Percentiles rank a stretch among this genome's conserved stretches.
These are phyloP conservation scores for Talaromyces pinophilus DNA, from an alignment of 2,329 filamentous ascomycete genomes.

Conservation along the genomic window DNA sequence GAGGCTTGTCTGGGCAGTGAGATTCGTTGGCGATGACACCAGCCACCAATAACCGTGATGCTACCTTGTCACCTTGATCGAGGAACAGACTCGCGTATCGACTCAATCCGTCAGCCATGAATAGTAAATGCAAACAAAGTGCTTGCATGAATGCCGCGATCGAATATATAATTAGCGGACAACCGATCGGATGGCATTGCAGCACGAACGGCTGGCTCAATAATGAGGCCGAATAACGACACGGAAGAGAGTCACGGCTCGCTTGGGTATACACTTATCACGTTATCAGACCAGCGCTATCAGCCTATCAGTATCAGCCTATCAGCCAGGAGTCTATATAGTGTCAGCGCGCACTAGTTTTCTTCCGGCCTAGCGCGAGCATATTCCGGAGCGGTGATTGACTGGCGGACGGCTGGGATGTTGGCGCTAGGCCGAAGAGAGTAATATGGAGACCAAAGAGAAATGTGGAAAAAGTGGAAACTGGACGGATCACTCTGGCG, in stretches of 20 bases:
- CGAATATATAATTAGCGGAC: background rate
- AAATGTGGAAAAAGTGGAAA: conserved; percentile 16
- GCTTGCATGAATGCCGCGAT: background rate
- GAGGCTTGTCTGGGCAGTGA: conserved; percentile 7
- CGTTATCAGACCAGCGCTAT: conserved; percentile 1
- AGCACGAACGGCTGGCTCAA: background rate
- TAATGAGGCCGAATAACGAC: background rate
- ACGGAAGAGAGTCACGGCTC: background rate
- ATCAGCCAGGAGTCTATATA: background rate
- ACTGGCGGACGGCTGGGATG: background rate
- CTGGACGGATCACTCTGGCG: conserved; percentile 16
- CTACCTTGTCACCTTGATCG: background rate
- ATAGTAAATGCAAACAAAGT: background rate
- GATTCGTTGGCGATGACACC: conserved; percentile 7
- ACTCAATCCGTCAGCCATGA: conserved; percentile 1
- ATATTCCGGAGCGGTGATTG: conserved; percentile 4
- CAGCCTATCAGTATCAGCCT: background rate
- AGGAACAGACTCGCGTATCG: background rate
- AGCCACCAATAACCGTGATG: conserved; percentile 1
- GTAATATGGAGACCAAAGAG: conserved; percentile 12
- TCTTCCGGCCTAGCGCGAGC: background rate
- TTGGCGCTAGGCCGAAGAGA: background rate
- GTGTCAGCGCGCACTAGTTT: background rate
- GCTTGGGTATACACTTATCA: conserved; percentile 2
- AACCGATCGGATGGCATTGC: background rate